Conservation (phyloP, 495 filamentous ascomycete species). For the Penicillium maclennaniae region DNA sequence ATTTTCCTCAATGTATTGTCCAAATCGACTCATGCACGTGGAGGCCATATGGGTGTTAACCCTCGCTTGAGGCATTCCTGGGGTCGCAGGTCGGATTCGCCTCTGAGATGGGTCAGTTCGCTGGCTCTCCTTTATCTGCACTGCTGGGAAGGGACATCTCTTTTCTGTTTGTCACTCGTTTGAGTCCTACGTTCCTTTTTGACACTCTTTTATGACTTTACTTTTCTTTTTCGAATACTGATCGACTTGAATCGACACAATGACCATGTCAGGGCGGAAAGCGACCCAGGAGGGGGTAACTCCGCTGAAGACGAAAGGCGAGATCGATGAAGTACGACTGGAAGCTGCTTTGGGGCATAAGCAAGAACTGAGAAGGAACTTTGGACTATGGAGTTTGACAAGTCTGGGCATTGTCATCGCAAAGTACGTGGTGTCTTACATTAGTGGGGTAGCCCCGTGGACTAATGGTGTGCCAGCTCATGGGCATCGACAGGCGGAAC, state of each 20-base stretch:
- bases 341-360: slow-evolving; percentile 45
- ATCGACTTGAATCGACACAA: slow-evolving; percentile 1
- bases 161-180: neutral
- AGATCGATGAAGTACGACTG: slow-evolving; percentile 38
- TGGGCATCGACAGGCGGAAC: slow-evolving; percentile 45
- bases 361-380: slow-evolving; percentile 39
- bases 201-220: neutral
- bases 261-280: slow-evolving; percentile 7
- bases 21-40: slow-evolving; percentile 18
- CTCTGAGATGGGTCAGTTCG: slow-evolving; percentile 9
- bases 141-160: neutral
- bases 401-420: slow-evolving; percentile 46
- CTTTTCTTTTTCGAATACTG: neutral
- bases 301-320: slow-evolving; percentile 11
- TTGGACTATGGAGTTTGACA: slow-evolving; percentile 41
- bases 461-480: slow-evolving; percentile 22
- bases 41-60: slow-evolving; percentile 24
- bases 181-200: too few relatives aligned
- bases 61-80: slow-evolving; percentile 24
- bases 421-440: slow-evolving; percentile 29
- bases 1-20: slow-evolving; percentile 10
- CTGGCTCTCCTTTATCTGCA: slow-evolving; percentile 1
- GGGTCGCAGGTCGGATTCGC: slow-evolving; percentile 8
- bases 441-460: neutral
- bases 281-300: slow-evolving; percentile 9